phyloP scores from a whole-genome alignment of 2,329 filamentous ascomycete genomes.

The Sporothrix euskadiensis region DNA sequence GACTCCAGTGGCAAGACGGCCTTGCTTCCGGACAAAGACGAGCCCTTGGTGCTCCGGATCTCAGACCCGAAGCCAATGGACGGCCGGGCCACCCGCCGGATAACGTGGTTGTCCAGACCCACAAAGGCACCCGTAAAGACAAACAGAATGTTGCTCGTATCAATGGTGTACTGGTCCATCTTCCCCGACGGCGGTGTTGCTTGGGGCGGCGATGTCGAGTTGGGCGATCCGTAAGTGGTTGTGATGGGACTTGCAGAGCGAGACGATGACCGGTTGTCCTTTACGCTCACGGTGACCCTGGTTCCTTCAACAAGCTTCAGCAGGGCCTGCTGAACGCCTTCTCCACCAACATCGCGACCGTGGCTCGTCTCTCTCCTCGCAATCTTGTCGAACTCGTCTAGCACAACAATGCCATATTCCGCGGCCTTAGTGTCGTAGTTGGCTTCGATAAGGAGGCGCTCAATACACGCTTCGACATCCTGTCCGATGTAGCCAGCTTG shows the following conservation, averaged over 20 bases:
- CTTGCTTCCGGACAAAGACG: slow-evolving; percentile 50
- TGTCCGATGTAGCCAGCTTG: slow-evolving; percentile 98
- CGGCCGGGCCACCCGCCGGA: slow-evolving; percentile 80
- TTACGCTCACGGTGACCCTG: slow-evolving; percentile 87
- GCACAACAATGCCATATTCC: slow-evolving; percentile 89
- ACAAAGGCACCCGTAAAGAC: slow-evolving; percentile 96
- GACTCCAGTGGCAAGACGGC: slow-evolving; percentile 66
- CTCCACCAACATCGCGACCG: slow-evolving; percentile 90
- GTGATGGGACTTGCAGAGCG: slow-evolving; percentile 55
- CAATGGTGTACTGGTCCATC: slow-evolving; percentile 69
- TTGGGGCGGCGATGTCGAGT: slow-evolving; percentile 50
- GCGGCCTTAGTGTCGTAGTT: slow-evolving; percentile 84
- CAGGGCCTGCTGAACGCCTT: slow-evolving; percentile 93
- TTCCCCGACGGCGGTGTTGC: slow-evolving; percentile 51
- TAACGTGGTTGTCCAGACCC: slow-evolving; percentile 81
- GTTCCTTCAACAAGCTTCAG: slow-evolving; percentile 96
- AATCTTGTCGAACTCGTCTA: slow-evolving; percentile 98
- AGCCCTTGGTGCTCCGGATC: slow-evolving; percentile 59
- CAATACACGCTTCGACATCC: slow-evolving; percentile 94
- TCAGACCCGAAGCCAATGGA: slow-evolving; percentile 91
- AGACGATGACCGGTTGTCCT: slow-evolving; percentile 63
- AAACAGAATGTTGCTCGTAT: slow-evolving; percentile 95
- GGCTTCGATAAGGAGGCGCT: slow-evolving; percentile 82
- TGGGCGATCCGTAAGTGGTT: slow-evolving; percentile 51
- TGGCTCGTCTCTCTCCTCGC: slow-evolving; percentile 83